Evolutionary conservation across 768 basidiomycete genomes (phyloP), one percentile per base, ranked within the genome.

Genomic region (Coprinopsis strossmayeri): DNA sequence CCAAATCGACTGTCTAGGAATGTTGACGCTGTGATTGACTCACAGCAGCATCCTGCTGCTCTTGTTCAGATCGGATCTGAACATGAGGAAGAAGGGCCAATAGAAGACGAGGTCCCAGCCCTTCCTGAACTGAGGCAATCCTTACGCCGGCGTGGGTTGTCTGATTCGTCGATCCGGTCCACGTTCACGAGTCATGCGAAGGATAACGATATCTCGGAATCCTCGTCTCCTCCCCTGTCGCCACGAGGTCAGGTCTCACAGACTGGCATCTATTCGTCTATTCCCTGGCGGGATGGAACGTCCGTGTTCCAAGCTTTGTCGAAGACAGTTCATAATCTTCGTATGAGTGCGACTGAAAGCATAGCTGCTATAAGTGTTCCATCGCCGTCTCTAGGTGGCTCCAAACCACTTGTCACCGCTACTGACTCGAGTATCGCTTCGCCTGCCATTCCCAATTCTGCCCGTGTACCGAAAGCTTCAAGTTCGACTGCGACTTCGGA

Each of bases 111-210:
- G 24, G 50, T 78, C 32, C 69, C 74, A 3, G 72, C 83, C n/a
- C 63, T 90, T 13, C 65, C 82, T 5, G 32, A 38, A 32, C 43
- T 13, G 21, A 74, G 85, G 41, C 80, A 81, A 18, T 80, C 82
- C 15, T 69, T 93, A 5, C 78, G 81, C 32, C 77, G 85, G 24
- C 78, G 94, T 46, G 91, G 92, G 1, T 64, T 96, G 43, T 91
- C 89, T 1, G 95, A 97, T 62, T 94, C 92, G 0, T 94, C 91
- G 1, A 92, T 97, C 52, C 88, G 83, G 53, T 86, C 90, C 3
- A 90, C 90, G 0, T 95, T 88, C 65, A 68, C 81, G 51, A 72
- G 67, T 47, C 78, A 86, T 41, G 69, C 63, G 3, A 71, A 70
- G n/a, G 66, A 69, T 25, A n/a, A n/a, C n/a, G 45, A 23, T 25